These are phyloP conservation scores for Begonia peltatifolia DNA, from an alignment of 306 rosid species.

Conservation along the genomic window DNA sequence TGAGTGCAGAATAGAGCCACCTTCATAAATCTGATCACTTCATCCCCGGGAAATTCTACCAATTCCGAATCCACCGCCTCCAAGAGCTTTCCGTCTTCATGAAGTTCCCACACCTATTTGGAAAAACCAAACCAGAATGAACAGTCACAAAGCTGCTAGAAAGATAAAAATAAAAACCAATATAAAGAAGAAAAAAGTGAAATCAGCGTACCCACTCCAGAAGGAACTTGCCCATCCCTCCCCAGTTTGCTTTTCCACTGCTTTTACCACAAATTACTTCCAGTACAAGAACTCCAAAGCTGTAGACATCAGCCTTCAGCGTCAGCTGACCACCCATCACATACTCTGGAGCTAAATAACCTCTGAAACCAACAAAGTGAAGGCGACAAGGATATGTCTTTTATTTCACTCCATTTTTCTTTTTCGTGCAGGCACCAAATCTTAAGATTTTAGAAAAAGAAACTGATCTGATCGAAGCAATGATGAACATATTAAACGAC, in stretches of 20 bases:
- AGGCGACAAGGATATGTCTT: neutral
- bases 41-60: slow-evolving; percentile 47
- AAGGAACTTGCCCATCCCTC: slow-evolving; percentile 39
- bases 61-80: slow-evolving; percentile 63
- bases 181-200: slow-evolving; percentile 1
- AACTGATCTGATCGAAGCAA: neutral
- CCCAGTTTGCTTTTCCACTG: slow-evolving; percentile 46
- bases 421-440: too few species aligned
- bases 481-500: slow-evolving; percentile 6
- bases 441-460: neutral
- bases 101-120: slow-evolving; percentile 79
- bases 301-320: slow-evolving; percentile 74
- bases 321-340: slow-evolving; percentile 91
- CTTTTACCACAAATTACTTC: slow-evolving; percentile 69
- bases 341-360: slow-evolving; percentile 96
- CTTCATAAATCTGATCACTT: slow-evolving; percentile 63
- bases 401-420: neutral
- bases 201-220: slow-evolving; percentile 53
- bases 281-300: slow-evolving; percentile 82
- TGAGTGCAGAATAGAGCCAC: slow-evolving; percentile 90
- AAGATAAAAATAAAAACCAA: too few species aligned
- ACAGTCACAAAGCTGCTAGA: neutral
- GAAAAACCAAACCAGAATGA: neutral
- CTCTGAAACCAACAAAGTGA: slow-evolving; percentile 37
- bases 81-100: slow-evolving; percentile 52